Percentiles rank a stretch among this genome's conserved stretches.
phyloP scores from a whole-genome alignment of 73 alveolate species.

The Diophrys appendiculata region DNA sequence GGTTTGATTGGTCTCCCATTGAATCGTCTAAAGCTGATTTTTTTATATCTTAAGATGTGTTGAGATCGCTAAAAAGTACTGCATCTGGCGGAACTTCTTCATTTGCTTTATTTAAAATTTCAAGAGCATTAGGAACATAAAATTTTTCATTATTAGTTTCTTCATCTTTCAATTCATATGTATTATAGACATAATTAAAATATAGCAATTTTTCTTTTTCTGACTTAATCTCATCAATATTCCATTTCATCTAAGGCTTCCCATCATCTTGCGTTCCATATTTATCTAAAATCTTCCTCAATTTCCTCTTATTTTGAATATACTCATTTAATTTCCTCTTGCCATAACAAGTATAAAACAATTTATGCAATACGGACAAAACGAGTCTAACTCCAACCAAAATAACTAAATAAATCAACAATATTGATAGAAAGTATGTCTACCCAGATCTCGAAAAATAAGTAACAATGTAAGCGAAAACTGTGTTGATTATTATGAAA shows the following conservation, averaged over 20 bases:
- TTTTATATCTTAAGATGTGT: not conserved
- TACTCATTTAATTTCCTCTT: not conserved
- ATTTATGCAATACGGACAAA: not conserved
- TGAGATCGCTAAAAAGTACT: not conserved
- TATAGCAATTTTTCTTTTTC: not conserved
- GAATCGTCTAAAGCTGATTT: no score
- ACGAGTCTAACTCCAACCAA: not conserved
- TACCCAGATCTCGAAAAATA: not conserved
- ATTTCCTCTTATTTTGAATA: not conserved
- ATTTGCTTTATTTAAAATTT: not conserved
- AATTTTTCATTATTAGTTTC: not conserved
- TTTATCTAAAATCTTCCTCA: no score
- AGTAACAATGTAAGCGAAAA: not conserved
- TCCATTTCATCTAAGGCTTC: no score
- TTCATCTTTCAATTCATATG: not conserved
- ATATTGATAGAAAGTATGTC: not conserved
- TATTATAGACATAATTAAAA: not conserved
- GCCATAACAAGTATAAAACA: not conserved
- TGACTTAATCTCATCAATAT: not conserved
- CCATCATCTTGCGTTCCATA: no score
- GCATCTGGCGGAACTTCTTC: not conserved
- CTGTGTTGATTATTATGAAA: slow-evolving; percentile 10
- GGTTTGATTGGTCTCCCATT: not conserved
- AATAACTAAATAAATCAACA: not conserved
- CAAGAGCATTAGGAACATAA: not conserved